These are phyloP conservation scores for Saitozyma sp. DNA, from an alignment of 768 basidiomycete species.

Conservation along the genomic window DNA sequence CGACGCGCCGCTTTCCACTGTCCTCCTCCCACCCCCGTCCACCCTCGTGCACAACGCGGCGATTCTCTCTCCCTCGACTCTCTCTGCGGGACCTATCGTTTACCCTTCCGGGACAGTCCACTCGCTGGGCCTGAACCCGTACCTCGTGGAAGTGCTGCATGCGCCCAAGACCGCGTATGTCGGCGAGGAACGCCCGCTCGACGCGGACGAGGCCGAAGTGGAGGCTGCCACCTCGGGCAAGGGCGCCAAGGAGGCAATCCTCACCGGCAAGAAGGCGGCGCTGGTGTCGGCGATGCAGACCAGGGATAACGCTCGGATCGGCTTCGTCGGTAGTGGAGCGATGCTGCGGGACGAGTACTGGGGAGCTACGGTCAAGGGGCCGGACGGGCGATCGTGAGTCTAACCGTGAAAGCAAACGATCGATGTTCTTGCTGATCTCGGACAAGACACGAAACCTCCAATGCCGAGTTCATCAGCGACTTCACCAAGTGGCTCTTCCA, in stretches of 20 bases:
- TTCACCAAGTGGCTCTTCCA: conserved; percentile 89
- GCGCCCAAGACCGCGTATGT: conserved; percentile 60
- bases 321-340: conserved; percentile 78
- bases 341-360: conserved; percentile 76
- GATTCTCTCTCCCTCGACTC: conserved; percentile 25
- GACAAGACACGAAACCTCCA: conserved; percentile 62
- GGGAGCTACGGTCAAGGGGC: conserved; percentile 59
- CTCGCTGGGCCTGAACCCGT: conserved; percentile 57
- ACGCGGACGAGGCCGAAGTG: conserved; percentile 66
- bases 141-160: conserved; percentile 75
- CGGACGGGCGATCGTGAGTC: conserved; percentile 57
- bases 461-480: conserved; percentile 71
- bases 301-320: conserved; percentile 69
- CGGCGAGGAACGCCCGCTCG: conserved; percentile 58
- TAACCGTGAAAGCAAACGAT: background rate
- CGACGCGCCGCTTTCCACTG: conserved; percentile 66
- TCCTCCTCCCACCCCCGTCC: conserved; percentile 63
- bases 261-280: conserved; percentile 71
- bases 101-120: conserved; percentile 40
- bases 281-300: conserved; percentile 91
- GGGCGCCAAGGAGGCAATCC: conserved; percentile 63
- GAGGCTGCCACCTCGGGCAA: conserved; percentile 60
- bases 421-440: background rate
- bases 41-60: conserved; percentile 53
- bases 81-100: conserved; percentile 37